Evolutionary conservation across 306 rosid species (phyloP).

Genomic region (Lathyrus aphaca): DNA sequence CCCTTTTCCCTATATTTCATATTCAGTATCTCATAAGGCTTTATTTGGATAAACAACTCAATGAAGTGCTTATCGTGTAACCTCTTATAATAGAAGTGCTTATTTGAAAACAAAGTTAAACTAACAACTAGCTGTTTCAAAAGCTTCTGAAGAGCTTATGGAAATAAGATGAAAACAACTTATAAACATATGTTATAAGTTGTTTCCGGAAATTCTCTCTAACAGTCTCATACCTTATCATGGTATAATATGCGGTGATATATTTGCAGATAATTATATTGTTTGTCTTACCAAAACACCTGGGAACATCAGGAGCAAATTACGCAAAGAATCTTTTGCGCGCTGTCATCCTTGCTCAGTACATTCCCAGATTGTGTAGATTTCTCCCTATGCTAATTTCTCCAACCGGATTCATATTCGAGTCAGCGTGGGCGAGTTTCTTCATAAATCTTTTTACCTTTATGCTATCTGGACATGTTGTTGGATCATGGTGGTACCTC

Average conservation of each 20-base stretch:
- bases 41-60: background rate
- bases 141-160: background rate
- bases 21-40: background rate
- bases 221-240: background rate
- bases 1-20: background rate
- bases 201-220: background rate
- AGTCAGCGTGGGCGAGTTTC: conserved; percentile 83
- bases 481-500: conserved; percentile 90
- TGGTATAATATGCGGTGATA: too few relatives aligned
- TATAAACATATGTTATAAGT: background rate
- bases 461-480: conserved; percentile 72
- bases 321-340: conserved; percentile 67
- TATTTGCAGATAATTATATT: conserved; percentile 70
- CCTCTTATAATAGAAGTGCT: background rate
- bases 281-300: conserved; percentile 48
- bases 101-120: background rate
- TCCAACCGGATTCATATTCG: conserved; percentile 72
- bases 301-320: conserved; percentile 73
- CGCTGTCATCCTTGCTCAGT: conserved; percentile 61
- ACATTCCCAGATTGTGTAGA: conserved; percentile 73
- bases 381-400: conserved; percentile 69
- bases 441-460: conserved; percentile 73
- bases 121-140: background rate
- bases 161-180: background rate
- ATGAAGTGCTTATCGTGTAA: background rate